Base-by-base conservation (phyloP, 177 flowering plant genomes). In the Telopea speciosissima region DNA sequence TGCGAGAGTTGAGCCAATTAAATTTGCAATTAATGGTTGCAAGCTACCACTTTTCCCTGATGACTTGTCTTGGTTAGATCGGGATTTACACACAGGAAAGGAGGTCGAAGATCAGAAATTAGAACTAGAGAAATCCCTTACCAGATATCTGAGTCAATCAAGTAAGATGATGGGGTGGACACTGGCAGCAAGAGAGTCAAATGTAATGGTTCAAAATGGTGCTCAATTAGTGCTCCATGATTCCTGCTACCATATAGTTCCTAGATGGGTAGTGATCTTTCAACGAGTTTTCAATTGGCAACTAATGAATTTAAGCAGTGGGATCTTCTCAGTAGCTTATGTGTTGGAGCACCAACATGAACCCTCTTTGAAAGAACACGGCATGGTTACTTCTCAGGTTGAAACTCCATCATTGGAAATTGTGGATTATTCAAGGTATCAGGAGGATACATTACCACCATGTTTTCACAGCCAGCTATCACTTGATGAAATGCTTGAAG, bases 221-320 rank as follows among this genome's bases (percentile, higher is more conserved):
- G 80, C 88, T 62, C 67, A 70, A 59, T 90, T 93, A 24, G 84
- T 88, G 82, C 90, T 88, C 14, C 85, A 79, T 61, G 75, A 82
- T 42, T 74, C 76, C 26, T 75, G 70, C 66, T 89, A 82, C 76
- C 75, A 68, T 66, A 76, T 96, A 11, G 76, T 87, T 76, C 98
- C 98, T 31, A 78, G 74, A 22, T 95, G 99, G 97, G 80, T 74
- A 10, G 62, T 54, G 62, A 88, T 93, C 42, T 93, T 90, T 59
- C 81, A 84, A 33, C 76, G 97, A 36, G 75, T 96, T 64, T 96
- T 85, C 78, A 90, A 86, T 75, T 93, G 99, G 99, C 83, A 83
- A 65, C 65, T 90, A 63, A 81, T 76, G 81, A 79, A 63, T 77
- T 78, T 90, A 63, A 45, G 79, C 26, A 72, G 59, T 28, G 83